Base-by-base conservation (phyloP, 2,329 filamentous ascomycete genomes). In the Colletotrichum musae region DNA sequence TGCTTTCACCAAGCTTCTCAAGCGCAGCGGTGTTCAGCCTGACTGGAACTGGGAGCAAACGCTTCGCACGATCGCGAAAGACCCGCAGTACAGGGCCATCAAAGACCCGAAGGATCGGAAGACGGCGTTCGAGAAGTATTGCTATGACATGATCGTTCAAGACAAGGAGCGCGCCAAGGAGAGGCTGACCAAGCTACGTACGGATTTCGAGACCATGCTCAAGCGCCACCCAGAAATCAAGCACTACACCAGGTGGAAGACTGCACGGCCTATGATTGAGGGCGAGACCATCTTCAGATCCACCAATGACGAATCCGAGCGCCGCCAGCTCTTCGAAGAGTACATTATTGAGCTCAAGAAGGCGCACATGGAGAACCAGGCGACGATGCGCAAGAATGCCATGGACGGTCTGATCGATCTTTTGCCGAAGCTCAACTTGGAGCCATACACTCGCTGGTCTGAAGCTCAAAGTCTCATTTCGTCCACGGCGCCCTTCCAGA, bases 201-300 rank as follows among this genome's bases (percentile, higher is more conserved):
- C 93, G 80, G 96, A 98, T 85, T 99, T 99, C 81, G 92, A 93
- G 74, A 95, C 92, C 64, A 99, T 99, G 96, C 88, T 99, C 73
- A 94, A 92, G 82, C 95, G 94, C 73, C 95, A 99, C 80, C 94
- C 95, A 70, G 96, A 99, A 81, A 98, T 99, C 81, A 96, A 95
- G 80, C 91, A 98, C 80, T 98, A 97, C 80, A 98, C 95, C 50
- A 92, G 94, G 71, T 99, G 96, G 96, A 97, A 94, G 87, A 98
- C 94, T 16, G 96, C 95, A 61, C 91, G 94, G 58, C 94, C 94
- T 10, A 97, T 98, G 72, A 94, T 99, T 71, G 94, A 98, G 81
- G 93, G 93, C 58, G 96, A 99, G 85, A 96, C 94, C 56, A 96
- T 97, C 69, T 99, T 98, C 84, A 92, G 94, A 75, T 95, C 94